phyloP scores from a whole-genome alignment of 768 basidiomycete genomes.

The Tricholoma saponaceum region DNA sequence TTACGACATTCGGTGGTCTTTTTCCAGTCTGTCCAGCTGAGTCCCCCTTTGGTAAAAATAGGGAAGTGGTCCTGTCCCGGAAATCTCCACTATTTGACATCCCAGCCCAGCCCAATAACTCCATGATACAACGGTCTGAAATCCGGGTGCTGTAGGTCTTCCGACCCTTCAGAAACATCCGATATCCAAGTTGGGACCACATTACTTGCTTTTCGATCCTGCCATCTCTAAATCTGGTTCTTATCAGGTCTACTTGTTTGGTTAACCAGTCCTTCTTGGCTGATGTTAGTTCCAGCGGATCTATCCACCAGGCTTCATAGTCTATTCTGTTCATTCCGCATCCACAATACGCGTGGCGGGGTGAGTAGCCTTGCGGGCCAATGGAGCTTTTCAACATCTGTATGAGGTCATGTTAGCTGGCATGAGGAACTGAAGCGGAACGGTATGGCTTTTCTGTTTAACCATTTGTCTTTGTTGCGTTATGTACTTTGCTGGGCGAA shows the following conservation, averaged over 20 bases:
- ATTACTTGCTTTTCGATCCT: background rate
- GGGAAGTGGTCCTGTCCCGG: background rate
- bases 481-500: background rate
- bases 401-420: background rate
- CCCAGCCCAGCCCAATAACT: background rate
- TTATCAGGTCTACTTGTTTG: background rate
- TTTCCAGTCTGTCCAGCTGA: background rate
- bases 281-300: background rate
- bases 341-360: background rate
- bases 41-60: too few relatives aligned
- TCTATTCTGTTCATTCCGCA: background rate
- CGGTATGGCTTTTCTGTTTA: too few relatives aligned
- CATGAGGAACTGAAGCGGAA: background rate
- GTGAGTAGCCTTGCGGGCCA: background rate
- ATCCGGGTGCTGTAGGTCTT: background rate
- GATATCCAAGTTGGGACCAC: background rate
- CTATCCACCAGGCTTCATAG: background rate
- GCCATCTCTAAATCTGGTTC: background rate
- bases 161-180: background rate
- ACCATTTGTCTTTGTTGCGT: background rate
- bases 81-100: background rate
- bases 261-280: background rate
- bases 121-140: background rate
- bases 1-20: too few relatives aligned
- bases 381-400: too few relatives aligned